Percentiles rank a stretch among this genome's conserved stretches.
These are phyloP conservation scores for Filobasidium floriforme DNA, from an alignment of 768 basidiomycete genomes.

Conservation along the genomic window DNA sequence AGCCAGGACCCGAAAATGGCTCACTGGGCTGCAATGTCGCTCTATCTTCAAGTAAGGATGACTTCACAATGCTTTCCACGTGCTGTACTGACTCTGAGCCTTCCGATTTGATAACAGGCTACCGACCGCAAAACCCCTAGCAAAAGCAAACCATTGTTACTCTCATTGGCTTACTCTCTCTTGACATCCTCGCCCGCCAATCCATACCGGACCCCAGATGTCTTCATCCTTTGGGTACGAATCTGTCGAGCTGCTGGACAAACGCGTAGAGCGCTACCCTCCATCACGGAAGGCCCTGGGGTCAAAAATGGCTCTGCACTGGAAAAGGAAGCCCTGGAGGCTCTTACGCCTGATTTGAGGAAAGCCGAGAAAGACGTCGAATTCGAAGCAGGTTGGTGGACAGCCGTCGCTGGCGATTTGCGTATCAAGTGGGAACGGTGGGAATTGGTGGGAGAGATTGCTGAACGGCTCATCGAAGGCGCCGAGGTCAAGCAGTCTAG, in stretches of 20 bases:
- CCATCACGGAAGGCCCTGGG: not conserved
- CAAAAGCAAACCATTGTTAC: constrained; percentile 3
- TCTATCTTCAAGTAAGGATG: constrained; percentile 18
- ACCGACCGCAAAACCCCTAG: constrained; percentile 4
- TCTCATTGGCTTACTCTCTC: constrained; percentile 7
- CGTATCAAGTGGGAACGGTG: constrained; percentile 22
- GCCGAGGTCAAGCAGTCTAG: not conserved
- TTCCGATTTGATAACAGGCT: constrained; percentile 2
- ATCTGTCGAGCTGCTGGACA: constrained; percentile 1
- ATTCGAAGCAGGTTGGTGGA: constrained; percentile 11
- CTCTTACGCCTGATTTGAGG: constrained; percentile 1
- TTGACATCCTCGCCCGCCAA: constrained; percentile 1
- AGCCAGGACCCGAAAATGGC: constrained; percentile 16
- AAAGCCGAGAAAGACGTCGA: constrained; percentile 9
- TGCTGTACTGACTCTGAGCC: not conserved
- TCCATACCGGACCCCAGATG: constrained; percentile 2
- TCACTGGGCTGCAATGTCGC: constrained; percentile 19
- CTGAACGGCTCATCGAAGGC: not conserved
- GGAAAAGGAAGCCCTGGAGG: constrained; percentile 6
- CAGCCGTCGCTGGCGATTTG: constrained; percentile 10
- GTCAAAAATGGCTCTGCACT: not conserved
- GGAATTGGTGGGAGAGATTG: constrained; percentile 21
- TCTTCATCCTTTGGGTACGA: constrained; percentile 1
- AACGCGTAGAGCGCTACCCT: not conserved
- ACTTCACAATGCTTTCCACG: not conserved